phyloP scores from a whole-genome alignment of 495 filamentous ascomycete species.

The Penicillium maclennaniae region DNA sequence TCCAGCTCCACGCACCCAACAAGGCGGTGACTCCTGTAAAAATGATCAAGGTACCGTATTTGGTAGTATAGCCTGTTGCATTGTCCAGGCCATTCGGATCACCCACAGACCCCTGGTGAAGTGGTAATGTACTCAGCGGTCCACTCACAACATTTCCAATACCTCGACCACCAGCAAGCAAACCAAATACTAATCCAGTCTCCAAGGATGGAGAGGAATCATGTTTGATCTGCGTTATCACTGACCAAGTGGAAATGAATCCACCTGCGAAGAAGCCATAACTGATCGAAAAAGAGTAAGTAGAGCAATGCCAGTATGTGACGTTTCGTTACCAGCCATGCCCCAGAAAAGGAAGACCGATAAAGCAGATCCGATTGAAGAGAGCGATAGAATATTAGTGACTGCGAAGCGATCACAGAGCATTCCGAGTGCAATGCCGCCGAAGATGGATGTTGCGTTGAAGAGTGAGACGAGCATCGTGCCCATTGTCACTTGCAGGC shows the following conservation, averaged over 20 bases:
- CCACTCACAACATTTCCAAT: conserved; percentile 62
- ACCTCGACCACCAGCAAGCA: conserved; percentile 60
- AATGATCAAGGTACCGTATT: conserved; percentile 43
- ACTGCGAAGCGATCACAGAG: conserved; percentile 60
- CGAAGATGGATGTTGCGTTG: conserved; percentile 55
- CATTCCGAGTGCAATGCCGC: conserved; percentile 54
- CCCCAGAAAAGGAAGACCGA: conserved; percentile 69
- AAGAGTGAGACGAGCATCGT: conserved; percentile 53
- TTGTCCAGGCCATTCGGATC: conserved; percentile 10
- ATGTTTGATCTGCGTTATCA: conserved; percentile 53
- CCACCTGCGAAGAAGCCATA: conserved; percentile 70
- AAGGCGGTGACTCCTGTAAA: conserved; percentile 45
- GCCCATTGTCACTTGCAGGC: conserved; percentile 41
- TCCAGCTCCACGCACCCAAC: conserved; percentile 35
- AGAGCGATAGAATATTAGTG: conserved; percentile 56
- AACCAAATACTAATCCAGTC: conserved; percentile 58
- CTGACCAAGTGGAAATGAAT: conserved; percentile 57
- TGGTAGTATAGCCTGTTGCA: conserved; percentile 32
- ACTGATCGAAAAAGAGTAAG: conserved; percentile 63
- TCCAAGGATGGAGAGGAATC: conserved; percentile 44
- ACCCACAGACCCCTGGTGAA: conserved; percentile 33
- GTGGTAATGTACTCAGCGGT: conserved; percentile 54
- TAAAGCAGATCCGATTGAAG: conserved; percentile 53
- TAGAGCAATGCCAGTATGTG: conserved; percentile 43
- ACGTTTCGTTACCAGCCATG: conserved; percentile 32